Percentiles rank a stretch among this genome's conserved stretches.
Conservation (phyloP, 176 grass and related monocot species). For the Alloteropsis semialata region DNA sequence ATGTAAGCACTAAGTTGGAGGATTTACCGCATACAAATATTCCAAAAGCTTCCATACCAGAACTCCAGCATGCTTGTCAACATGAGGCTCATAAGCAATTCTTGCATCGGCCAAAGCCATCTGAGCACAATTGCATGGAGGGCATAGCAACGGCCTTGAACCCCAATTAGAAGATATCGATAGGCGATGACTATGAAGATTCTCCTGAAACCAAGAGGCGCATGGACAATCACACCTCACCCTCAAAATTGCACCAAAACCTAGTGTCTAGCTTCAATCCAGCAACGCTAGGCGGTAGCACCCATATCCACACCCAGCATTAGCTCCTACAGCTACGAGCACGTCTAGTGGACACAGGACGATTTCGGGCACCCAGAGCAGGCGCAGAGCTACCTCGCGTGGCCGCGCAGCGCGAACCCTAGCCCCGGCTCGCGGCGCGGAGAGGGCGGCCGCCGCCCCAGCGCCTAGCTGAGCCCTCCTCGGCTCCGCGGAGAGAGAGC, state of each 20-base stretch:
- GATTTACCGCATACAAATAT: background rate
- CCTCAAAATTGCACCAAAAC: conserved; percentile 24
- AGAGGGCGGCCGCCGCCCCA: background rate
- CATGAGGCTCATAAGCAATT: conserved; percentile 41
- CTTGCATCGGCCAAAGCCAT: conserved; percentile 55
- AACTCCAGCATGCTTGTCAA: conserved; percentile 51
- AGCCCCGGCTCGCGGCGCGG: background rate
- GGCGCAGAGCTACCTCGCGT: conserved; percentile 25
- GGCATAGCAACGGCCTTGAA: conserved; percentile 26
- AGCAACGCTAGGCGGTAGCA: background rate
- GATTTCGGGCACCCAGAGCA: background rate
- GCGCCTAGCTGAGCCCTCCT: conserved; percentile 13
- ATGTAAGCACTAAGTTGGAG: conserved; percentile 5
- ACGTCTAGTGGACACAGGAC: background rate
- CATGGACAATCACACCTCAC: background rate
- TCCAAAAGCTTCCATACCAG: conserved; percentile 54
- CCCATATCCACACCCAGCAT: background rate
- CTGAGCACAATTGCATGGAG: conserved; percentile 44
- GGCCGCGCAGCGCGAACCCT: conserved; percentile 13
- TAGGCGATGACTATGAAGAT: background rate
- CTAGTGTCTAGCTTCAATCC: background rate
- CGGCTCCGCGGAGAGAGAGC: background rate
- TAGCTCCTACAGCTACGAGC: background rate
- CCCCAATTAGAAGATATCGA: conserved; percentile 29
- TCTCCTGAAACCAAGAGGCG: conserved; percentile 45